Evolutionary conservation across 768 basidiomycete species (phyloP).

Genomic region (Cantharellus cinnabarinus): DNA sequence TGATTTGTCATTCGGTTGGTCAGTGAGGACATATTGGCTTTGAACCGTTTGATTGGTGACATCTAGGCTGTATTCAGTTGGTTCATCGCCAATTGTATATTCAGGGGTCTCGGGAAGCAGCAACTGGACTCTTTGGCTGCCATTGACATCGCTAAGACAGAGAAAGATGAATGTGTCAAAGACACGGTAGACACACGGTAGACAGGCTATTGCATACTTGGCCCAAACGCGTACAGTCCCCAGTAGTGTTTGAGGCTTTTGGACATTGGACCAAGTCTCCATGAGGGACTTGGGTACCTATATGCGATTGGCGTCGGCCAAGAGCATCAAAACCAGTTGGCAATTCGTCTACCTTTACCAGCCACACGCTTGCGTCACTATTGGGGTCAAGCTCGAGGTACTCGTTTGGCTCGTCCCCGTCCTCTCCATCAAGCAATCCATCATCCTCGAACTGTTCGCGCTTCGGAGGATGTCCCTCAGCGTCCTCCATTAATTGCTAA

Average conservation of each 20-base stretch:
- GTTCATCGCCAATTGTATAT: constrained; percentile 9
- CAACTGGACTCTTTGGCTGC: not conserved
- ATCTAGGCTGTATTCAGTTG: constrained; percentile 18
- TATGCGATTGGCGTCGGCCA: not conserved
- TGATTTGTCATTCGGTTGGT: constrained; percentile 12
- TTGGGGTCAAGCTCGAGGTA: not conserved
- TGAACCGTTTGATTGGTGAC: constrained; percentile 16
- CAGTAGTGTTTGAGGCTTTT: constrained; percentile 17
- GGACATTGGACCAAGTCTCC: constrained; percentile 20
- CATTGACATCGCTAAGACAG: not conserved
- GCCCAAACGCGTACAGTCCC: constrained; percentile 20
- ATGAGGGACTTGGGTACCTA: constrained; percentile 23
- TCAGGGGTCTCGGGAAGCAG: constrained; percentile 6
- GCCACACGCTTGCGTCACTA: not conserved
- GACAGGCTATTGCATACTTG: not conserved
- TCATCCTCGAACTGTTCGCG: not conserved
- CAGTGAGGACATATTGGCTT: constrained; percentile 15
- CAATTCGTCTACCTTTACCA: not conserved
- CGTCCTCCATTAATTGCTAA: not conserved
- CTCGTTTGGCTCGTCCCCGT: not conserved
- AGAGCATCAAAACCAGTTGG: not conserved
- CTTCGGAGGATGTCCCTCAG: not conserved
- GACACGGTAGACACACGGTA: not conserved
- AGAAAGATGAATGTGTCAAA: not conserved
- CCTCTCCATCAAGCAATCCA: not conserved